A percentile compares a stretch with the other conserved stretches of the same genome.
These are phyloP conservation scores for Umbelopsis vinacea DNA, from an alignment of 192 early-diverging fungal species.

Conservation along the genomic window DNA sequence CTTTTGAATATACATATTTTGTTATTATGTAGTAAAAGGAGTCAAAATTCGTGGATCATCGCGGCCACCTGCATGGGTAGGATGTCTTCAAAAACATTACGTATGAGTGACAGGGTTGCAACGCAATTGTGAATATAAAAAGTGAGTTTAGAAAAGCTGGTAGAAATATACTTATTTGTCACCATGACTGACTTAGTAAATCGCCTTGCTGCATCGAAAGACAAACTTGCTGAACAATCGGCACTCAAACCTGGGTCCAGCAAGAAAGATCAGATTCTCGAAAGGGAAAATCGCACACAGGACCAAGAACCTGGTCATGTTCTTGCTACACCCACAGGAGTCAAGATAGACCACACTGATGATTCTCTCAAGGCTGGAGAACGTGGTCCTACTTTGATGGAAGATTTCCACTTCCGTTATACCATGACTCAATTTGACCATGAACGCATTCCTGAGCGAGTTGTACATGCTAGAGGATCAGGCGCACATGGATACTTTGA, in stretches of 20 bases:
- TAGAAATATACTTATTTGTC: background rate
- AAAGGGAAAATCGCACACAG: background rate
- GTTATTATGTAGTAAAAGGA: no score
- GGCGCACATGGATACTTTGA: constrained; percentile 51
- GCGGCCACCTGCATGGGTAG: no score
- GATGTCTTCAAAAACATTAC: no score
- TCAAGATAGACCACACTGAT: constrained; percentile 30
- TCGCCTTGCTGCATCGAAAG: background rate
- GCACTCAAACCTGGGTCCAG: background rate
- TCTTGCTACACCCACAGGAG: constrained; percentile 16
- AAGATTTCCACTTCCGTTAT: constrained; percentile 34
- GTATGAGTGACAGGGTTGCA: no score
- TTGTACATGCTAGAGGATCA: constrained; percentile 48
- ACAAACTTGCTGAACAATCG: background rate
- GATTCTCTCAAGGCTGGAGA: constrained; percentile 33
- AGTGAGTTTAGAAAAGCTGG: no score
- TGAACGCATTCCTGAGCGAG: constrained; percentile 33
- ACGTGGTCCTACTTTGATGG: constrained; percentile 36
- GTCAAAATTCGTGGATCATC: no score
- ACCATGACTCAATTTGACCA: constrained; percentile 36
- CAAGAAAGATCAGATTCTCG: constrained; percentile 10
- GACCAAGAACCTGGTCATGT: background rate
- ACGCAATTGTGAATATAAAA: no score
- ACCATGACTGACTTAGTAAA: constrained; percentile 5
- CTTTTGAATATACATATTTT: no score